These are phyloP conservation scores for Pythium coloratum DNA, from an alignment of 352 stramenopile species.

Conservation along the genomic window DNA sequence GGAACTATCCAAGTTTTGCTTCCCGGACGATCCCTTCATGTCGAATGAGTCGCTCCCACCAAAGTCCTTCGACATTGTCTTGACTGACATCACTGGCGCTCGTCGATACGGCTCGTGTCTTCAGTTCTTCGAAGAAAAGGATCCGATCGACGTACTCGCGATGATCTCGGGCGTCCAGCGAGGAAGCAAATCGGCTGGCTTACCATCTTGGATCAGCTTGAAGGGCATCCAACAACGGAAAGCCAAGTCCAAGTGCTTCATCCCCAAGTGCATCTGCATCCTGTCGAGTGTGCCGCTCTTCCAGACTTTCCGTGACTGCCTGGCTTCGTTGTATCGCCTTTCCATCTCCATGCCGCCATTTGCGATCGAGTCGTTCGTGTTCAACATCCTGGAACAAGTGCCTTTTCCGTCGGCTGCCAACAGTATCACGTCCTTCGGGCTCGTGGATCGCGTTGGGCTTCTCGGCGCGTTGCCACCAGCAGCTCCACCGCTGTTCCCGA, in stretches of 20 bases:
- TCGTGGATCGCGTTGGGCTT: conserved; percentile 39
- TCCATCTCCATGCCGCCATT: conserved; percentile 32
- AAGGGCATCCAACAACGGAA: conserved; percentile 68
- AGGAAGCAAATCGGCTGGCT: conserved; percentile 35
- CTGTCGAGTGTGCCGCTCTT: conserved; percentile 58
- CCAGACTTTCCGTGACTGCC: conserved; percentile 46
- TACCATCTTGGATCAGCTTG: conserved; percentile 69
- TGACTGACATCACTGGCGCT: conserved; percentile 67
- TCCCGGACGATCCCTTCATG: conserved; percentile 59
- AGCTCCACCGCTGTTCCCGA: conserved; percentile 40
- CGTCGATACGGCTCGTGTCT: conserved; percentile 60
- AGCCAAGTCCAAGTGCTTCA: conserved; percentile 53
- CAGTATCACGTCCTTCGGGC: conserved; percentile 39
- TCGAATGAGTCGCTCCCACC: conserved; percentile 38
- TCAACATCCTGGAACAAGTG: conserved; percentile 54
- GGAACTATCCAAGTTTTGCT: conserved; percentile 75
- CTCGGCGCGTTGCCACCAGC: conserved; percentile 31
- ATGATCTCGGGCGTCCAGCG: conserved; percentile 52
- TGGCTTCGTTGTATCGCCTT: conserved; percentile 52
- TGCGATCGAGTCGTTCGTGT: conserved; percentile 49
- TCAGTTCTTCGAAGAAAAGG: conserved; percentile 63
- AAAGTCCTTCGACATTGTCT: conserved; percentile 64
- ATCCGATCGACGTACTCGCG: conserved; percentile 59
- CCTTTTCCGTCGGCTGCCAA: conserved; percentile 33
- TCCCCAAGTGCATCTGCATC: conserved; percentile 67